A percentile compares a stretch with the other conserved stretches of the same genome.
Evolutionary conservation across 176 grass and related monocot genomes (phyloP).

Genomic region (Bolboschoenus planiculmis): DNA sequence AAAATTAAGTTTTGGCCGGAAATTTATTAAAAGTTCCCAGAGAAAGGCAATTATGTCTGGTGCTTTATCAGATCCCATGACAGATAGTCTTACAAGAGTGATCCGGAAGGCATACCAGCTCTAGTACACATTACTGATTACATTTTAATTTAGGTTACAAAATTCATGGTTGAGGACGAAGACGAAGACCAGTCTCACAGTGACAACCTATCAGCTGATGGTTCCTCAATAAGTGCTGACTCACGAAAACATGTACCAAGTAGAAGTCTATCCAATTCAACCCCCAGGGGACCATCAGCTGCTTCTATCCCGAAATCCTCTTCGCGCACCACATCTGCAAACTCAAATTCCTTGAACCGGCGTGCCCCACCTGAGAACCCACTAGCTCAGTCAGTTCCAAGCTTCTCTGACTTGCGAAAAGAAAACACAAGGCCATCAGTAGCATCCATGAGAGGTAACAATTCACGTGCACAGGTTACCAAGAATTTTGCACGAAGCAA

Average conservation of each 20-base stretch:
- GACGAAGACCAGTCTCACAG: constrained; percentile 44
- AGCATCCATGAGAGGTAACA: constrained; percentile 41
- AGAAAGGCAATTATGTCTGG: background rate
- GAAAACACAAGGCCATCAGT: constrained; percentile 84
- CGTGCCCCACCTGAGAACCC: constrained; percentile 56
- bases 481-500: constrained; percentile 69
- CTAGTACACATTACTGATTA: background rate
- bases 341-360: constrained; percentile 43
- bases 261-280: constrained; percentile 45
- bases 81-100: background rate
- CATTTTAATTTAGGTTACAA: constrained; percentile 43
- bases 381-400: constrained; percentile 78
- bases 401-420: constrained; percentile 79
- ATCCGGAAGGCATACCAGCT: background rate
- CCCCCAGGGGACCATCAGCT: constrained; percentile 39
- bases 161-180: constrained; percentile 54
- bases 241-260: constrained; percentile 55
- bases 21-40: background rate
- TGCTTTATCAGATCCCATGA: background rate
- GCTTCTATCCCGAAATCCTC: constrained; percentile 47
- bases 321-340: constrained; percentile 39
- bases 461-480: constrained; percentile 33
- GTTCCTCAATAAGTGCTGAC: constrained; percentile 68
- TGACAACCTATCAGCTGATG: constrained; percentile 73
- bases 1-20: background rate